These are phyloP conservation scores for Podaxis sp. DNA, from an alignment of 768 basidiomycete genomes.

Conservation along the genomic window DNA sequence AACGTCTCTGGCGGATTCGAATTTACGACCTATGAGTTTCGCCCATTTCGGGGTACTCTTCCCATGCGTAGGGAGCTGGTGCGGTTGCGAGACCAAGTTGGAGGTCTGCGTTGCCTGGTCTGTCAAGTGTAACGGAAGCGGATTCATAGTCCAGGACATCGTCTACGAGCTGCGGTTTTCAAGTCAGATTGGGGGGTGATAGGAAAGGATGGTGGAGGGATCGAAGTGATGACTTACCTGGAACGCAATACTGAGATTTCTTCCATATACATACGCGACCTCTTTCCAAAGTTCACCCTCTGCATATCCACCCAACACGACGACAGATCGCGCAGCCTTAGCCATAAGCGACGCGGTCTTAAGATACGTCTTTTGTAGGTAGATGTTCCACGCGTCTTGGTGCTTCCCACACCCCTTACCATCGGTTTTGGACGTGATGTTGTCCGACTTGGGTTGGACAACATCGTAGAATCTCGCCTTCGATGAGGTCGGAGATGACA, in stretches of 20 bases:
- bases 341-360: conserved; percentile 95
- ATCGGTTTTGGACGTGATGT: conserved; percentile 16
- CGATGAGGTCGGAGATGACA: conserved; percentile 86
- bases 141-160: conserved; percentile 93
- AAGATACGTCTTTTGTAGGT: conserved; percentile 91
- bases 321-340: conserved; percentile 83
- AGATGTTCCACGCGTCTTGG: conserved; percentile 67
- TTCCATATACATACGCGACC: conserved; percentile 93
- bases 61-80: conserved; percentile 93
- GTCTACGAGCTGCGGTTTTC: conserved; percentile 74
- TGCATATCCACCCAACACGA: conserved; percentile 81
- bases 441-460: conserved; percentile 34
- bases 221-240: conserved; percentile 56
- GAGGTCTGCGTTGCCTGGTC: conserved; percentile 87
- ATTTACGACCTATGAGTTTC: conserved; percentile 83
- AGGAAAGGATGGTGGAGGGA: background rate
- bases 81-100: conserved; percentile 87
- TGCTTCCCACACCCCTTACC: conserved; percentile 24
- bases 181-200: background rate
- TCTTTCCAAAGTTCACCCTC: conserved; percentile 91
- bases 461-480: conserved; percentile 87
- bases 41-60: conserved; percentile 88
- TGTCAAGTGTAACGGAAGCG: conserved; percentile 74
- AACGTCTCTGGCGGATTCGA: conserved; percentile 81
- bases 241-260: conserved; percentile 93